Base-by-base conservation (phyloP, 148 eudicot species). In the Camellia lanceoleosa region DNA sequence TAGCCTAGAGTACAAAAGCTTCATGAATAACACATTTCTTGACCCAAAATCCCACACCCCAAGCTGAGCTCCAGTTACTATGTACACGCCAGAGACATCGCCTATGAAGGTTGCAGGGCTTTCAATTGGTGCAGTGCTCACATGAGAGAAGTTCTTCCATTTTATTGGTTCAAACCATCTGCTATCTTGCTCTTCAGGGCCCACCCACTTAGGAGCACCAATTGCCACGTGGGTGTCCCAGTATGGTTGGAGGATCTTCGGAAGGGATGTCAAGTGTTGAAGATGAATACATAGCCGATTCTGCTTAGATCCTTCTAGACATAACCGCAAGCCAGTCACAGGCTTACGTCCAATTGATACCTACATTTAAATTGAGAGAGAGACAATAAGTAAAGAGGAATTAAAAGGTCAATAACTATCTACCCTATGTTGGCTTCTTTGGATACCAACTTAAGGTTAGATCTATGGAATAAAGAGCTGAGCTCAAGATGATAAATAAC, bases 1-100 rank as follows among this genome's bases (percentile, higher is more conserved):
- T 73, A 95, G 84, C 87, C 88, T 87, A 18, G 97, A 95, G 80
- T 83, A 95, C 46, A 95, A 79, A 43, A 93, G 94, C 79, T 93
- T 95, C 98, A 95, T 91, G 84, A 90, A 88, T 72, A 95, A 82
- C 38, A 95, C 98, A 67, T 90, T 95, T 88, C 96, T 84, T 23
- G 98, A 91, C 47, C 98, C 98, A 54, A 95, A 95, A 86, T 90
- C 93, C 98, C 98, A 95, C 3, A 95, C 96, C 30, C 98, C 98
- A 38, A 95, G 97, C 84, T 95, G 98, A 73, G 93, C 98, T 49
- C 98, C 98, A 0, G 98, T 95, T 74, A 95, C 97, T 43, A 93
- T 82, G 86, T 88, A 86, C 59, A 92, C 96, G 15, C 94, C 97
- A 0, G 92, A 83, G 66, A 84, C 80, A 65, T 91, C 94, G 2